phyloP scores from a whole-genome alignment of 192 early-diverging fungal species.

The Backusella circina region DNA sequence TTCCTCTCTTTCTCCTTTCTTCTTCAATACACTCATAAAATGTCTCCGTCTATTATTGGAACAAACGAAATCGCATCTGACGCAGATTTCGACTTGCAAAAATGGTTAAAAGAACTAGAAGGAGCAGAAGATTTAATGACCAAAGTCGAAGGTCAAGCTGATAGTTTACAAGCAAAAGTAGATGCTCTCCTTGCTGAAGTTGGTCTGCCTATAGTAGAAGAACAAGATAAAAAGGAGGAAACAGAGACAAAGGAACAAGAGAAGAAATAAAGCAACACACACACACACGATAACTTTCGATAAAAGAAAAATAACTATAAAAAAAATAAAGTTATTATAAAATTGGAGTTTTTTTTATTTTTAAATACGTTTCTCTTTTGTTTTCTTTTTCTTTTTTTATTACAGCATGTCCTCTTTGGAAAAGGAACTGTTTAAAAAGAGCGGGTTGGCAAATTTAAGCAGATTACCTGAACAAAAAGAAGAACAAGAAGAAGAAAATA shows the following conservation, averaged over 20 bases:
- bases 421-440: slow-evolving; percentile 26
- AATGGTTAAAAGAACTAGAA: slow-evolving; percentile 27
- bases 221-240: not conserved
- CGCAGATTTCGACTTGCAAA: slow-evolving; percentile 9
- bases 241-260: not conserved
- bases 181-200: slow-evolving; percentile 18
- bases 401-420: slow-evolving; percentile 24
- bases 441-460: not conserved
- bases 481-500: not conserved
- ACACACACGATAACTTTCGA: not conserved
- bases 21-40: not conserved
- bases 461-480: slow-evolving; percentile 4
- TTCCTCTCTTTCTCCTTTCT: not conserved
- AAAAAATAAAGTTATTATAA: not conserved
- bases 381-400: slow-evolving; percentile 4
- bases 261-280: not conserved
- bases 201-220: not conserved
- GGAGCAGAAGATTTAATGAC: slow-evolving; percentile 21
- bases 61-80: not conserved
- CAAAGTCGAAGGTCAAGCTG: slow-evolving; percentile 17
- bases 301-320: not conserved
- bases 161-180: slow-evolving; percentile 18
- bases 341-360: not conserved
- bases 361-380: not conserved
- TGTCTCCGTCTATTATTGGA: not conserved